A percentile compares a stretch with the other conserved stretches of the same genome.
phyloP scores from a whole-genome alignment of 306 rosid genomes.

The Gastrolobium bilobum region DNA sequence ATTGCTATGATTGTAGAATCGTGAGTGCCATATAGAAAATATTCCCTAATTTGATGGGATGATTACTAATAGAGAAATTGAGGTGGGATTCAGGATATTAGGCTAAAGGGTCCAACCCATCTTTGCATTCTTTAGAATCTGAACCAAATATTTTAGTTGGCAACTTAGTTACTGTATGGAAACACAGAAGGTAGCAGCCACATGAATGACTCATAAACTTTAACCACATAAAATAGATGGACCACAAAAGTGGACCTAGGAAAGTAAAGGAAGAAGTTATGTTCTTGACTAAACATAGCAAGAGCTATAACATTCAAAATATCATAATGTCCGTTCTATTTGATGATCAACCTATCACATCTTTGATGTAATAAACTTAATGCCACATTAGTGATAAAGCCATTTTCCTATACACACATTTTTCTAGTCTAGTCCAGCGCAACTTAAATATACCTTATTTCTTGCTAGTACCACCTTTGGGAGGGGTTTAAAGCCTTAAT shows the following conservation, averaged over 20 bases:
- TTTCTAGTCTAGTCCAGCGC: slow-evolving; percentile 44
- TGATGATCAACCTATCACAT: slow-evolving; percentile 54
- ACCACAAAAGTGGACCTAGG: slow-evolving; percentile 61
- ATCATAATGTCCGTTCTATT: slow-evolving; percentile 49
- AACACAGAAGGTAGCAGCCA: slow-evolving; percentile 51
- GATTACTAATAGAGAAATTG: too few species aligned
- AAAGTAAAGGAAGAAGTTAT: slow-evolving; percentile 50
- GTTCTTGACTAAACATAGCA: slow-evolving; percentile 46
- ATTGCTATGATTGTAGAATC: too few species aligned
- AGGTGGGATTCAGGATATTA: too few species aligned
- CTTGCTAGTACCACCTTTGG: too few species aligned
- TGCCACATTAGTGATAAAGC: slow-evolving; percentile 37
- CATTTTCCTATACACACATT: slow-evolving; percentile 36
- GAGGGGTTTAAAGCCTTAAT: too few species aligned
- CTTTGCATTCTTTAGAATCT: slow-evolving; percentile 21
- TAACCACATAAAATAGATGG: slow-evolving; percentile 68
- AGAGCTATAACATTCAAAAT: slow-evolving; percentile 49
- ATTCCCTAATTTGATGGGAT: too few species aligned
- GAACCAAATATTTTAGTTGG: slow-evolving; percentile 11
- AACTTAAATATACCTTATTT: slow-evolving; percentile 41
- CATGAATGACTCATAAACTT: slow-evolving; percentile 56
- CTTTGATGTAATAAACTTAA: slow-evolving; percentile 39
- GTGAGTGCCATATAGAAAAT: too few species aligned
- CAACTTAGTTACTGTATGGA: slow-evolving; percentile 12
- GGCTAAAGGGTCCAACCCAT: neutral